Evolutionary conservation across 192 early-diverging fungal species (phyloP), one percentile per base, ranked within the genome.

Genomic region (Chytriomyces sp.): DNA sequence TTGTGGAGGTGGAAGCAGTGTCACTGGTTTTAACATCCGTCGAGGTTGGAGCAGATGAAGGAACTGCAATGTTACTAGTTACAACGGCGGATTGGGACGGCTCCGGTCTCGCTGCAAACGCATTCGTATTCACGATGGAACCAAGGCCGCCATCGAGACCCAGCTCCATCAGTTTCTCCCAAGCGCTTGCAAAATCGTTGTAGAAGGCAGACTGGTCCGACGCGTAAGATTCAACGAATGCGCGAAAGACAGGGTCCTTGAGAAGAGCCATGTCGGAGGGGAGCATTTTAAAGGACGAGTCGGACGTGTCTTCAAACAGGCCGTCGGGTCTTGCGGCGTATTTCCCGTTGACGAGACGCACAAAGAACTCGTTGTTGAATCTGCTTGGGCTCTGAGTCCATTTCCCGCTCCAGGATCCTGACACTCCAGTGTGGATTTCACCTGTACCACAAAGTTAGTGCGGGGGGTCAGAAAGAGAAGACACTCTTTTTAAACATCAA

Each of bases 321-420:
- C 66, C 53, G 20, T 57, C 13, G 13, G 20, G 16, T 57, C 13
- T 10, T 10, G 26, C 43, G 1, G 26, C 67, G 47, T 28, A 82
- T 18, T 26, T 76, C 26, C 44, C 44, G 48, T 81, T 61, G 50
- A 80, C 69, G 7, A 71, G 44, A 9, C 35, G 46, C 26, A 83
- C 81, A 63, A 83, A 88, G 85, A 81, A 89, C 69, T 76, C 71
- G 65, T 88, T 88, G 59, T 78, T 77, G 78, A 80, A 75, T 4
- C 43, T 11, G 35, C 24, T 48, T 24, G 82, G 79, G 65, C 80
- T 85, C 82, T 79, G 85, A 67, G 78, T 77, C 67, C 78, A 80
- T 35, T 20, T 35, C 53, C 64, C n/a, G 78, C 90, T 89, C 61
- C 83, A 81, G 78, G 79, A 91, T n/a, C 90, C 88, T 64, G 85